Evolutionary conservation across 345 rosid genomes (phyloP), one percentile per base, ranked within the genome.

Genomic region (Rhodomyrtus tomentosa): DNA sequence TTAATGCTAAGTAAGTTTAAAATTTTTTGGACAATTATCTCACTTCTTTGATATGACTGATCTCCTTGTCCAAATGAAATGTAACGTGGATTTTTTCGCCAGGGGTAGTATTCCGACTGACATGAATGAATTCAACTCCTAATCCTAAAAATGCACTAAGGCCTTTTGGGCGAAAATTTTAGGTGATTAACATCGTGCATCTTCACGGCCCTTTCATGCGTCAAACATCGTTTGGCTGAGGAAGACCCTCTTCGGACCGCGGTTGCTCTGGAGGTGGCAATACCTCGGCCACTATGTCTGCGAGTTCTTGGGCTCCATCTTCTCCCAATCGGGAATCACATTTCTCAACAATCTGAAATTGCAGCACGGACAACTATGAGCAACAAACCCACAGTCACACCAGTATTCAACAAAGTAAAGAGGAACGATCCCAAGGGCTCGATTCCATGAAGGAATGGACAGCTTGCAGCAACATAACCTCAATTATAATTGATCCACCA

Each of bases 331-430:
- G 89, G 11, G 50, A 18, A 10, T 88, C 91, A 1, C 86, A 85
- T 58, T 86, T 84, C 88, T 89, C 92, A 68, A 89, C 86, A 52
- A 91, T 85, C 92, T 91, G 81, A 7, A 81, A 68, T 68, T 18
- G 45, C 79, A 68, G 4, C 45, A 36, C 0, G 6, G 2, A 32
- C 24, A 2, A 32, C 49, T 32, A 68, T 36, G 79, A 68, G 45
- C 7, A 32, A 59, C 40, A 11, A 68, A 27, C 21, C 52, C 80
- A 58, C 40, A 42, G 52, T 22, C 68, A 48, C 73, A 38, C 54
- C 68, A 82, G 36, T 21, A 42, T 29, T 18, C n/a, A 13, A 10
- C 82, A 82, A 55, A 82, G 83, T 27, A 82, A 38, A 53, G 11
- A 82, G 45, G 48, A 82, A 50, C 55, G 53, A 40, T 24, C 38